A percentile compares a stretch with the other conserved stretches of the same genome.
These are phyloP conservation scores for Beauveria rudraprayagi DNA, from an alignment of 2,329 filamentous ascomycete species.

Conservation along the genomic window DNA sequence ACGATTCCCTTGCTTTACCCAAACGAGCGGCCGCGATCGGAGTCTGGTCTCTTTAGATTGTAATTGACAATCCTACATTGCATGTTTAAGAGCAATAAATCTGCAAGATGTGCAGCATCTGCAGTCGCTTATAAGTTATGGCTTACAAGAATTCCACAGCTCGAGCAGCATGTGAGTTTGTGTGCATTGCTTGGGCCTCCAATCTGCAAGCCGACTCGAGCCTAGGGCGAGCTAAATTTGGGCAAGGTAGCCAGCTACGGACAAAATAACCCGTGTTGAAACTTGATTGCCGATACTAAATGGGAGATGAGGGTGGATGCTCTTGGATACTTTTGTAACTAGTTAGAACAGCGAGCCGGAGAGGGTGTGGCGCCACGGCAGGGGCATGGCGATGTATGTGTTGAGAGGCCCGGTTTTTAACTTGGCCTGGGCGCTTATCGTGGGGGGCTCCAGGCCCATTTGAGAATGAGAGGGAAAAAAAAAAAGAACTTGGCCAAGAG, in stretches of 20 bases:
- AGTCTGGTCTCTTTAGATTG: too few species aligned
- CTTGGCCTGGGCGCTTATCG: slow-evolving; percentile 7
- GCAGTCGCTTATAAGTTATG: not conserved
- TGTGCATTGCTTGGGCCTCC: not conserved
- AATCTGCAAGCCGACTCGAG: too few species aligned
- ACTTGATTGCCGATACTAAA: not conserved
- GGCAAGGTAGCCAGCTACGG: not conserved
- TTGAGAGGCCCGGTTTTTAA: not conserved
- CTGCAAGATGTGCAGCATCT: not conserved
- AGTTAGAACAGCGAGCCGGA: not conserved
- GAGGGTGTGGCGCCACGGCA: not conserved
- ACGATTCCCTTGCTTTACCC: not conserved
- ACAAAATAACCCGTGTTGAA: not conserved
- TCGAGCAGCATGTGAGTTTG: not conserved
- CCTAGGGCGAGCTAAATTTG: not conserved
- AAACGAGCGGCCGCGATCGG: not conserved
- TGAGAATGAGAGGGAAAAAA: not conserved
- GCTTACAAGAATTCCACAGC: not conserved
- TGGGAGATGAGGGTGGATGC: slow-evolving; percentile 6
- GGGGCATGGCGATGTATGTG: not conserved
- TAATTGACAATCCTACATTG: too few species aligned
- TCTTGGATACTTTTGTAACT: not conserved
- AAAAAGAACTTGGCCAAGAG: not conserved
- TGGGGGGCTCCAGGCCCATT: not conserved
- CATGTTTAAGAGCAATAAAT: too few species aligned